Conservation (phyloP, 768 basidiomycete species). For the Trametes elegans region DNA sequence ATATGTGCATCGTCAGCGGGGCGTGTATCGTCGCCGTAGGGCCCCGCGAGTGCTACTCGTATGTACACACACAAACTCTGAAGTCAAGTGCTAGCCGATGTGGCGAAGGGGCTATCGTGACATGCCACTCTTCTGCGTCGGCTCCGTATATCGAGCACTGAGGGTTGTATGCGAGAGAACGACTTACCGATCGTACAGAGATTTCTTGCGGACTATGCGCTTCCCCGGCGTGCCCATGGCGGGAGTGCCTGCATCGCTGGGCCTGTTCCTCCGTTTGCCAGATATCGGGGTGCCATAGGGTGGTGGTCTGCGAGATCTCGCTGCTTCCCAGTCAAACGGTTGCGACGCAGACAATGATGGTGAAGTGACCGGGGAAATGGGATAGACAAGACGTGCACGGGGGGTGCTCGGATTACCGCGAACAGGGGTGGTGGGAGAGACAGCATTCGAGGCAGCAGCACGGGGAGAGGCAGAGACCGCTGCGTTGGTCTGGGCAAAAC, state of each 20-base stretch:
- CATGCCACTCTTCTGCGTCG: no score
- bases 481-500: slow-evolving; percentile 28
- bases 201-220: slow-evolving; percentile 62
- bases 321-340: slow-evolving; percentile 89
- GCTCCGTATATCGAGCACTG: background rate
- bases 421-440: slow-evolving; percentile 33
- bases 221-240: slow-evolving; percentile 43
- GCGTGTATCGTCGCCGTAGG: no score
- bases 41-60: no score
- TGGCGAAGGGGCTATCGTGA: no score
- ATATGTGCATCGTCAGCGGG: background rate
- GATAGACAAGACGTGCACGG: slow-evolving; percentile 44
- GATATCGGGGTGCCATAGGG: slow-evolving; percentile 64
- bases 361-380: slow-evolving; percentile 55
- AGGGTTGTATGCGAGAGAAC: background rate
- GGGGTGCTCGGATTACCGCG: slow-evolving; percentile 36
- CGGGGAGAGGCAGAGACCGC: slow-evolving; percentile 20
- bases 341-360: slow-evolving; percentile 74
- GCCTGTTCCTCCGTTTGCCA: slow-evolving; percentile 35
- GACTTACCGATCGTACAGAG: slow-evolving; percentile 57
- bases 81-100: no score
- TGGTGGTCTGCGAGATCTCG: slow-evolving; percentile 62
- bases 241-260: slow-evolving; percentile 18
- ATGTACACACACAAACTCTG: no score
- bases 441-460: slow-evolving; percentile 10